A percentile compares a stretch with the other conserved stretches of the same genome.
These are phyloP conservation scores for Ascoidea asiatica DNA, from an alignment of 805 yeast species.

Conservation along the genomic window DNA sequence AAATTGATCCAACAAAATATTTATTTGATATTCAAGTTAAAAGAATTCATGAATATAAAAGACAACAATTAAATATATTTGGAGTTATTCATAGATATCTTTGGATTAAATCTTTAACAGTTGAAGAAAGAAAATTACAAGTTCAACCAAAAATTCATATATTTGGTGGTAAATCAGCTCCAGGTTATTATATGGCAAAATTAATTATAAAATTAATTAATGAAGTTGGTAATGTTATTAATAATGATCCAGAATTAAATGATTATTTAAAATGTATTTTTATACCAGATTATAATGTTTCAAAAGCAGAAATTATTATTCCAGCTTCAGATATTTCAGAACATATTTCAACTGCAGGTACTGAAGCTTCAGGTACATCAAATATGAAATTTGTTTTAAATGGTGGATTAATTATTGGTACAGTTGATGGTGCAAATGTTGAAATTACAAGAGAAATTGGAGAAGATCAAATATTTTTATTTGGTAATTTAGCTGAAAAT, in stretches of 20 bases:
- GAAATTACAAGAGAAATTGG: constrained; percentile 91
- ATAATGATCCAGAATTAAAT: constrained; percentile 61
- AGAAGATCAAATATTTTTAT: constrained; percentile 82
- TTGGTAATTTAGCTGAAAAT: constrained; percentile 82
- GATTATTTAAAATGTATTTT: constrained; percentile 76
- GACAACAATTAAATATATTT: constrained; percentile 87
- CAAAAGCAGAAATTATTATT: constrained; percentile 81
- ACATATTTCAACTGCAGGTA: constrained; percentile 94
- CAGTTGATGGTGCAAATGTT: constrained; percentile 95
- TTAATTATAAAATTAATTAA: constrained; percentile 77
- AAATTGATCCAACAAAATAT: constrained; percentile 49
- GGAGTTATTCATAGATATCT: constrained; percentile 80
- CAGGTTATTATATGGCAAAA: constrained; percentile 96
- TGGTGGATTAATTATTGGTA: constrained; percentile 90
- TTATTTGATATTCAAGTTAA: constrained; percentile 88
- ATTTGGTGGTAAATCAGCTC: constrained; percentile 94
- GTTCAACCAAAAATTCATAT: constrained; percentile 66
- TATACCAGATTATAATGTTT: constrained; percentile 86
- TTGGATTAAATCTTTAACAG: constrained; percentile 53
- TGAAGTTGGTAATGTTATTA: constrained; percentile 68
- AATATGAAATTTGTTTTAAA: constrained; percentile 92
- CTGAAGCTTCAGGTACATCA: constrained; percentile 93
- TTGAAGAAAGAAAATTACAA: constrained; percentile 43
- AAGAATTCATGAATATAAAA: constrained; percentile 90
- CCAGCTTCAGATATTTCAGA: constrained; percentile 88